Evolutionary conservation across 2,329 filamentous ascomycete species (phyloP), one percentile per base, ranked within the genome.

Genomic region (Capronia epimyces): DNA sequence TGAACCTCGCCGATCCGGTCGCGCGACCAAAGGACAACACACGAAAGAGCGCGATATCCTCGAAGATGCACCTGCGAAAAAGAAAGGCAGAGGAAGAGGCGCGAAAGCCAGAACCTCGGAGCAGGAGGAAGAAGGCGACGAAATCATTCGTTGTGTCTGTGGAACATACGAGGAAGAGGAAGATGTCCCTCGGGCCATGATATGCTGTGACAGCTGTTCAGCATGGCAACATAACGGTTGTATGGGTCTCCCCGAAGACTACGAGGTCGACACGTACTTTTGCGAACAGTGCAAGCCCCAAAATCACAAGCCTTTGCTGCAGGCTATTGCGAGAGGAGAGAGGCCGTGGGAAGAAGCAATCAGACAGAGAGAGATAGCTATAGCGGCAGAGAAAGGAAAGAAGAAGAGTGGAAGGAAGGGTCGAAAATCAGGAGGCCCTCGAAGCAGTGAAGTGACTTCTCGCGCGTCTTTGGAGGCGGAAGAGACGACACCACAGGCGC

Each of bases 171-270:
- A 87, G 61, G 86, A 89, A 60, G 86, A 90, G 53, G 87, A 91
- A 60, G 87, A 94, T 61, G 84, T 87, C 12, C 87, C 86, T 59
- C 85, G 93, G 62, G 84, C 89, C 46, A 97, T 95, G 89, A 95
- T 98, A 63, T 89, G 87, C 55, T 98, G 93, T 73, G 93, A 98
- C 69, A 81, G 80, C 41, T 98, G 93, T 69, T 82, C 82, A 43
- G 91, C 86, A 36, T 98, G 93, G 93, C 93, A 98, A 70, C 93
- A 98, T 70, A 96, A 96, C 64, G 84, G 94, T 57, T 98, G 93
- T 67, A 88, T 98, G 75, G 89, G 88, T 46, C 81, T 96, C 63
- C 82, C 84, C 41, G 89, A 87, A 61, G 81, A 84, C 25, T 86
- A 78, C 50, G 71, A 90, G 52, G 85, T 87, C 24, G 86, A 86